phyloP scores from a whole-genome alignment of 108 stramenopile genomes.

The Hondaea fermentalgiana region DNA sequence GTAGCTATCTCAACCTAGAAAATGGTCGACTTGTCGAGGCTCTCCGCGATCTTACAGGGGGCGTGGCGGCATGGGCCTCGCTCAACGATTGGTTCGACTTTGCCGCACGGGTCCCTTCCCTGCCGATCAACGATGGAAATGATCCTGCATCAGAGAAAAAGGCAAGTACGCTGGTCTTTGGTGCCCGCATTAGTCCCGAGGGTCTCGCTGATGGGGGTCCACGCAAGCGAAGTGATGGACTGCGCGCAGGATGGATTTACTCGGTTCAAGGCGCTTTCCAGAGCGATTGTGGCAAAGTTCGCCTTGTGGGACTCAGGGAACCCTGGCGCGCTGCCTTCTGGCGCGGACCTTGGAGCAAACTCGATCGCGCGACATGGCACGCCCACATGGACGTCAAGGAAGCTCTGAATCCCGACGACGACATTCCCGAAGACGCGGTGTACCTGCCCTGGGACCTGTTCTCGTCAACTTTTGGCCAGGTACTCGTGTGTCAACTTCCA shows the following conservation, averaged over 20 bases:
- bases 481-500: neutral
- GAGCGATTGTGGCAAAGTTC: neutral
- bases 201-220: neutral
- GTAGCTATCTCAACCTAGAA: neutral
- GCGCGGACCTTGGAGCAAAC: constrained; percentile 2
- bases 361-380: neutral
- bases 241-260: neutral
- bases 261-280: neutral
- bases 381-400: neutral
- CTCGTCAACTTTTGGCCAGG: neutral
- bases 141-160: neutral
- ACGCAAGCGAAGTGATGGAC: neutral
- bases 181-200: too few relatives aligned
- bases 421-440: neutral
- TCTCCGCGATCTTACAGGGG: neutral
- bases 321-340: neutral
- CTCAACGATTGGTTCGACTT: neutral
- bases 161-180: too few relatives aligned
- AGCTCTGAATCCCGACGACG: neutral
- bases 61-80: neutral
- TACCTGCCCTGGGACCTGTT: neutral
- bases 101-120: neutral
- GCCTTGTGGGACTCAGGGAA: neutral
- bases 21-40: neutral
- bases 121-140: neutral